phyloP scores from a whole-genome alignment of 495 filamentous ascomycete species.

The Physcia stellaris region DNA sequence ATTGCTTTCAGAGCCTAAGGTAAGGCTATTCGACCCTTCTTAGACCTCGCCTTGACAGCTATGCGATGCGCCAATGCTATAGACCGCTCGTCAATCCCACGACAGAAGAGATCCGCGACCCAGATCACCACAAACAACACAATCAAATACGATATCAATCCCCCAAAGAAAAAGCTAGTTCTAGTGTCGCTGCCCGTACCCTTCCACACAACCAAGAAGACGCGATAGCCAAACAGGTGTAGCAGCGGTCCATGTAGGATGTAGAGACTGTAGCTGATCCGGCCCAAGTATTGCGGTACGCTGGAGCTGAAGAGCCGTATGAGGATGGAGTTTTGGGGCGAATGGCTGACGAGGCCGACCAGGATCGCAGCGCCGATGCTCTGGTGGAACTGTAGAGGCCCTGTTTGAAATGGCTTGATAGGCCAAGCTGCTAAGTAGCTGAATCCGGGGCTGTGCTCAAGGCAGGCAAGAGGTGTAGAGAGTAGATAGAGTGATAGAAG shows the following conservation, averaged over 20 bases:
- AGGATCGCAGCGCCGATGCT: conserved; percentile 39
- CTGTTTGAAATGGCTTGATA: too few relatives aligned
- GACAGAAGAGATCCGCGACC: conserved; percentile 45
- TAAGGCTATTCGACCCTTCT: too few relatives aligned
- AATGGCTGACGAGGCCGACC: conserved; percentile 40
- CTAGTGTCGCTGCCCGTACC: conserved; percentile 30
- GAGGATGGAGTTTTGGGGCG: conserved; percentile 38
- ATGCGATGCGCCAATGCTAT: too few relatives aligned
- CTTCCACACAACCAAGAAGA: conserved; percentile 40
- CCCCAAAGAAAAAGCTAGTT: conserved; percentile 35
- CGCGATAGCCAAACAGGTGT: conserved; percentile 27
- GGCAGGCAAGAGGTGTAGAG: conserved; percentile 29
- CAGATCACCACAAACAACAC: conserved; percentile 39
- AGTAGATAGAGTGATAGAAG: conserved; percentile 21
- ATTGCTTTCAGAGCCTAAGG: too few relatives aligned
- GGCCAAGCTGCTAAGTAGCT: conserved; percentile 23
- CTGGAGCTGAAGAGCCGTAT: conserved; percentile 39
- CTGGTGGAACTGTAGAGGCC: conserved; percentile 30
- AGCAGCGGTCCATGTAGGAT: conserved; percentile 50
- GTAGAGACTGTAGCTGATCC: conserved; percentile 50
- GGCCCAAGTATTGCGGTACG: conserved; percentile 47
- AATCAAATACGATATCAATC: conserved; percentile 35
- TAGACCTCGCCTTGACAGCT: too few relatives aligned
- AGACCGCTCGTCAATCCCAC: conserved; percentile 44
- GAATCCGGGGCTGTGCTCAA: conserved; percentile 32